phyloP scores from a whole-genome alignment of 1,139 yeast genomes.

The Nakaseomyces bracarensis region DNA sequence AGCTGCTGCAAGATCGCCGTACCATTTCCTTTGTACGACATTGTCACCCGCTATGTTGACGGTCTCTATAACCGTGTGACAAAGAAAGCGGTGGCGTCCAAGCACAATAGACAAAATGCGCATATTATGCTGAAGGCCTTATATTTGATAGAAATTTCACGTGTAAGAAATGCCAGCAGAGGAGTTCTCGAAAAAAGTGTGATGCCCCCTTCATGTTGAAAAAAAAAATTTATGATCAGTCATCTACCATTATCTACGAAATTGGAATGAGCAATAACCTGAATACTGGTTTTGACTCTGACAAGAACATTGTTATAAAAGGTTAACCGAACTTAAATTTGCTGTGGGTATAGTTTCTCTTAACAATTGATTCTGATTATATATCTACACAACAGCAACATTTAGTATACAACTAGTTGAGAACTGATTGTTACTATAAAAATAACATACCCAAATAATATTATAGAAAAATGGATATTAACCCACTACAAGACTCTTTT shows the following conservation, averaged over 20 bases:
- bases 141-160: constrained; percentile 1
- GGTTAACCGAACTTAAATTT: neutral
- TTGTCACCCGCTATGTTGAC: too few relatives aligned
- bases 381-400: too few relatives aligned
- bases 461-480: constrained; percentile 40
- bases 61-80: too few relatives aligned
- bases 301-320: constrained; percentile 1
- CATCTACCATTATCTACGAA: constrained; percentile 1
- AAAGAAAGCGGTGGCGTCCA: neutral
- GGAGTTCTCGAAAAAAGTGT: constrained; percentile 1
- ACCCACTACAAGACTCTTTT: constrained; percentile 45
- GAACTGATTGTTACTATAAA: neutral
- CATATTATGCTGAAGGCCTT: neutral
- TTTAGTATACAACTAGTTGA: too few relatives aligned
- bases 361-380: too few relatives aligned
- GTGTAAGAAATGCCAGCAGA: neutral
- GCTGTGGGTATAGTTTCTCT: too few relatives aligned
- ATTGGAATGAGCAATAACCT: neutral
- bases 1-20: too few relatives aligned
- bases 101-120: too few relatives aligned
- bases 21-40: too few relatives aligned
- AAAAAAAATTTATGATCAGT: constrained; percentile 3
- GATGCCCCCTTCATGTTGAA: neutral
- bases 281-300: neutral
- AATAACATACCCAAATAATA: neutral